Evolutionary conservation across 1,284 basidiomycete species (phyloP).

Genomic region (Heterobasidion parviporum): DNA sequence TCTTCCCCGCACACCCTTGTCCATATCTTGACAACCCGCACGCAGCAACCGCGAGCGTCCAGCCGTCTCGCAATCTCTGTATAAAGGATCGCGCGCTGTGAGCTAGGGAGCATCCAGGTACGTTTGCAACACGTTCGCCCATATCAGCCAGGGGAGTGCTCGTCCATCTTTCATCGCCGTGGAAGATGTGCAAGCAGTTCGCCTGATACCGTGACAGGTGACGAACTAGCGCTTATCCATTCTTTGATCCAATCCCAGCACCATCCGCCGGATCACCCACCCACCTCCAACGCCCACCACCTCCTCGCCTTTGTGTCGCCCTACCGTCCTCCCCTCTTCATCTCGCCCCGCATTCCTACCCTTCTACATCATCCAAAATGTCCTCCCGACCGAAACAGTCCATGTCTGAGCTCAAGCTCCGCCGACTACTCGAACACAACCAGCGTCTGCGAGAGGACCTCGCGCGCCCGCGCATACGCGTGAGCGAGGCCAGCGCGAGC

Average conservation of each 20-base stretch:
- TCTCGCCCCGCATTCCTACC: background rate
- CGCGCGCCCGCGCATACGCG: slow-evolving; percentile 61
- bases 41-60: background rate
- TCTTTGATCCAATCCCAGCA: background rate
- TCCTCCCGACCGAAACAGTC: slow-evolving; percentile 52
- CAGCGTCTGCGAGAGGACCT: slow-evolving; percentile 70
- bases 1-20: background rate
- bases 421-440: slow-evolving; percentile 76
- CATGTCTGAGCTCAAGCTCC: slow-evolving; percentile 80
- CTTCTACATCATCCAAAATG: slow-evolving; percentile 23
- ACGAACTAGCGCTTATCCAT: background rate
- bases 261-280: background rate
- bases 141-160: too few relatives aligned
- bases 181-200: too few relatives aligned
- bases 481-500: slow-evolving; percentile 73
- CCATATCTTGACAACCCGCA: too few relatives aligned
- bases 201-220: background rate
- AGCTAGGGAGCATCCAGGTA: too few relatives aligned
- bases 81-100: too few relatives aligned
- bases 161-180: too few relatives aligned
- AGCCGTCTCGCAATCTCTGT: background rate
- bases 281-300: background rate
- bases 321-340: background rate
- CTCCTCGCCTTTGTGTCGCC: background rate
- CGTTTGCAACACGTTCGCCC: too few relatives aligned